Evolutionary conservation across 2,329 filamentous ascomycete genomes (phyloP).

Genomic region (Tolypocladium inflatum): DNA sequence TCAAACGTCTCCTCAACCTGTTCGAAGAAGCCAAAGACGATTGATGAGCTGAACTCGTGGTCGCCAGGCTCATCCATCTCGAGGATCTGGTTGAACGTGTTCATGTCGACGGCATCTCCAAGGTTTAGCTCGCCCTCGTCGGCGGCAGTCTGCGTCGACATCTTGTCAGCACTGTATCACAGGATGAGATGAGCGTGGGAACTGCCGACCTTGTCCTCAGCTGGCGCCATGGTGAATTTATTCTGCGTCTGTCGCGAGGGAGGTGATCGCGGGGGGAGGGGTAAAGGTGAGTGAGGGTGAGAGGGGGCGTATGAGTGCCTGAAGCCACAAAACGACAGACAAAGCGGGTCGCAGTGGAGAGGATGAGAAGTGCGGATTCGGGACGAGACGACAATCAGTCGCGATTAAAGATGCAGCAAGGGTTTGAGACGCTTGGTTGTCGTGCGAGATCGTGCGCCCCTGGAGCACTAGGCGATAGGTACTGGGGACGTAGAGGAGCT

Average conservation of each 20-base stretch:
- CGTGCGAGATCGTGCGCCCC: not conserved
- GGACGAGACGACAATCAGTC: not conserved
- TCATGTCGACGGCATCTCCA: slow-evolving; percentile 66
- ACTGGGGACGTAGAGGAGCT: not conserved
- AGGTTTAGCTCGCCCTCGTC: slow-evolving; percentile 45
- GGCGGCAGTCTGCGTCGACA: slow-evolving; percentile 30
- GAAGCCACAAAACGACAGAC: not conserved
- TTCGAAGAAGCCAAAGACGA: slow-evolving; percentile 87
- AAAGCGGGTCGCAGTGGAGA: slow-evolving; percentile 3
- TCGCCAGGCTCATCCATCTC: slow-evolving; percentile 95
- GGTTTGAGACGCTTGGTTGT: not conserved
- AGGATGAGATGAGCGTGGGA: not conserved
- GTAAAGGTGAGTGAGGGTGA: not conserved
- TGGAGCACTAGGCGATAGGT: not conserved
- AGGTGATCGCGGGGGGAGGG: not conserved
- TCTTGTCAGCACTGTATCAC: not conserved
- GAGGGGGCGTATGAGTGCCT: not conserved
- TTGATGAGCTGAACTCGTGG: slow-evolving; percentile 77
- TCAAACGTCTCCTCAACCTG: slow-evolving; percentile 81
- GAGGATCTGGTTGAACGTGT: slow-evolving; percentile 87
- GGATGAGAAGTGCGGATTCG: not conserved
- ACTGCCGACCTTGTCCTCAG: slow-evolving; percentile 22
- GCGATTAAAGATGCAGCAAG: not conserved
- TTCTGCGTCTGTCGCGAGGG: not conserved
- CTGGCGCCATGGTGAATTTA: slow-evolving; percentile 16